Percentiles rank a stretch among this genome's conserved stretches.
Conservation (phyloP, 306 rosid genomes). For the Senna tora region DNA sequence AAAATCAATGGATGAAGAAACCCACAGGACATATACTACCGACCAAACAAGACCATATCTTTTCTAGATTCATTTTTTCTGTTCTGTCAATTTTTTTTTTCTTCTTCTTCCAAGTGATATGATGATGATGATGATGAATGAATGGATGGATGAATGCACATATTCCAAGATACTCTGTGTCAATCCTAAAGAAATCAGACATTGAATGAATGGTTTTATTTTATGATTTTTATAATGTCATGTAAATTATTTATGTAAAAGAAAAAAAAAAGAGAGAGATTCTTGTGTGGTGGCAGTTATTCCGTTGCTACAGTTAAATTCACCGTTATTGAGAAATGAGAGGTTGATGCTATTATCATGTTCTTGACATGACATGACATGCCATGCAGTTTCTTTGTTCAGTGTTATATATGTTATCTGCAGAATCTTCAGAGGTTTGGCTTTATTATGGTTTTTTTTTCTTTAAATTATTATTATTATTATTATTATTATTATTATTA, state of each 20-base stretch:
- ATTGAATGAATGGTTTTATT: conserved; percentile 24
- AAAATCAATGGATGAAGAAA: conserved; percentile 62
- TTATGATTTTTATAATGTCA: neutral
- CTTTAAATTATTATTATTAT: neutral
- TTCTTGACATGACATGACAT: conserved; percentile 55
- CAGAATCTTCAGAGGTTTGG: conserved; percentile 53
- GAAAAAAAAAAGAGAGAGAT: neutral
- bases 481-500: neutral
- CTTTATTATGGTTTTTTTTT: conserved; percentile 28
- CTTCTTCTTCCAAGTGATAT: conserved; percentile 28
- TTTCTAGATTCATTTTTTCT: conserved; percentile 63
- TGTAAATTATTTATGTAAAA: conserved; percentile 19
- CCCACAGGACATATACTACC: conserved; percentile 54
- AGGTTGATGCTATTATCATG: conserved; percentile 37
- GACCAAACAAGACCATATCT: conserved; percentile 69
- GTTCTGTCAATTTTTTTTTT: conserved; percentile 41
- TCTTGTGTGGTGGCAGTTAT: conserved; percentile 54
- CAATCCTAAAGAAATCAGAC: conserved; percentile 36
- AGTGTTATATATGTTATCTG: conserved; percentile 38
- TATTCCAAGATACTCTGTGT: conserved; percentile 55
- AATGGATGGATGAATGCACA: no score
- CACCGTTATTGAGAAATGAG: conserved; percentile 48
- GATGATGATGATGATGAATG: no score
- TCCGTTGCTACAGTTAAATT: conserved; percentile 69
- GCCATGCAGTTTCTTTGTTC: conserved; percentile 41